These are phyloP conservation scores for Pestalotiopsis sp. DNA, from an alignment of 2,329 filamentous ascomycete species.

Conservation along the genomic window DNA sequence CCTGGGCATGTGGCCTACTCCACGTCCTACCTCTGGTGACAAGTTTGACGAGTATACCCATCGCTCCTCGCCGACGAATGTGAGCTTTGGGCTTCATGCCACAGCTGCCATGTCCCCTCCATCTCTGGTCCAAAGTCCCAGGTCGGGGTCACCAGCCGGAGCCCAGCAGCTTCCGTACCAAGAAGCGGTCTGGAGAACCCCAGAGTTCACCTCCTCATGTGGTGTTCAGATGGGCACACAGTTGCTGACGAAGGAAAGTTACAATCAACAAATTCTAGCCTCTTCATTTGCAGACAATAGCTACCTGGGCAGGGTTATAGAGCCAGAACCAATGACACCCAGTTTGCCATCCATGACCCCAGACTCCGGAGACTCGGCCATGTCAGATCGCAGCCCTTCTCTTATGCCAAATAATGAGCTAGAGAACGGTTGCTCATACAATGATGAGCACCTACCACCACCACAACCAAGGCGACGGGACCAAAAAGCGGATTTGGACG, in stretches of 20 bases:
- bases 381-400: constrained; percentile 11
- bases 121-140: constrained; percentile 26
- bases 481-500: constrained; percentile 21
- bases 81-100: constrained; percentile 10
- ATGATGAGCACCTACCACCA: constrained; percentile 11
- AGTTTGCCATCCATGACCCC: constrained; percentile 11
- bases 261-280: constrained; percentile 14
- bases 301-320: constrained; percentile 10
- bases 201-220: constrained; percentile 11
- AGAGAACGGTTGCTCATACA: not conserved
- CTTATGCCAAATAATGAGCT: constrained; percentile 9
- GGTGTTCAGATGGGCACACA: constrained; percentile 11
- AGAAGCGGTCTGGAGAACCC: constrained; percentile 14
- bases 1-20: constrained; percentile 33
- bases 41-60: constrained; percentile 38
- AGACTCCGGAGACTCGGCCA: constrained; percentile 9
- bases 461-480: not conserved
- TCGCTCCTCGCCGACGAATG: constrained; percentile 30
- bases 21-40: constrained; percentile 33
- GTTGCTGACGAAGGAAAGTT: constrained; percentile 15
- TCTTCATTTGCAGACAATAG: constrained; percentile 4
- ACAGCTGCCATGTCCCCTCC: constrained; percentile 8
- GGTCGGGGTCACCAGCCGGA: constrained; percentile 27
- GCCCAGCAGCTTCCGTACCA: constrained; percentile 18
- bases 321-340: constrained; percentile 13